Conservation (phyloP, 75 land plant genomes). For the Ceratopteris richardii region DNA sequence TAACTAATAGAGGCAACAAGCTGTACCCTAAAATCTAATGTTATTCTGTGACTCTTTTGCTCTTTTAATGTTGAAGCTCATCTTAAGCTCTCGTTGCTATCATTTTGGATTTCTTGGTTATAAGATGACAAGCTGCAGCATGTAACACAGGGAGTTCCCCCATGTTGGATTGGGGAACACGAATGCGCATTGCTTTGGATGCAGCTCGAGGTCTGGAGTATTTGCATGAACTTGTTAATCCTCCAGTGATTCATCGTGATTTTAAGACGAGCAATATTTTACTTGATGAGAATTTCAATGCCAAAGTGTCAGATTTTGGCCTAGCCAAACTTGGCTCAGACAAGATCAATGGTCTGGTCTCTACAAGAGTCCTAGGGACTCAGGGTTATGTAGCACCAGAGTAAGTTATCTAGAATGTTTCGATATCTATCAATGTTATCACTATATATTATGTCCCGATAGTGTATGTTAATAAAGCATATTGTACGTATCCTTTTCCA, state of each 20-base stretch:
- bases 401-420: slow-evolving; percentile 28
- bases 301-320: slow-evolving; percentile 80
- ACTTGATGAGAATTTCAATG: slow-evolving; percentile 54
- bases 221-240: slow-evolving; percentile 61
- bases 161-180: slow-evolving; percentile 54
- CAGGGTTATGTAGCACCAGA: slow-evolving; percentile 81
- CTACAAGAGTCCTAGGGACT: slow-evolving; percentile 61
- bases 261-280: slow-evolving; percentile 69
- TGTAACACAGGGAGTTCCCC: slow-evolving; percentile 3
- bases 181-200: slow-evolving; percentile 67
- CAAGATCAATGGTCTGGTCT: slow-evolving; percentile 63
- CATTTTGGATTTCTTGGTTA: too few species aligned
- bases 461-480: too few species aligned
- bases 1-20: too few species aligned
- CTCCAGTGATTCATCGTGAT: slow-evolving; percentile 66
- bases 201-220: slow-evolving; percentile 68
- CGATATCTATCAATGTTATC: slow-evolving; percentile 5
- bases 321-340: slow-evolving; percentile 71
- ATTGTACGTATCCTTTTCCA: too few species aligned
- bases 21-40: too few species aligned
- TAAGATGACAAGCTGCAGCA: too few species aligned
- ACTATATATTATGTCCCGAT: too few species aligned
- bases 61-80: too few species aligned
- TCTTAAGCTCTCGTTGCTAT: too few species aligned
- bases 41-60: too few species aligned